Conservation (phyloP, 2,329 filamentous ascomycete genomes). For the Cordyceps cateniannulata region DNA sequence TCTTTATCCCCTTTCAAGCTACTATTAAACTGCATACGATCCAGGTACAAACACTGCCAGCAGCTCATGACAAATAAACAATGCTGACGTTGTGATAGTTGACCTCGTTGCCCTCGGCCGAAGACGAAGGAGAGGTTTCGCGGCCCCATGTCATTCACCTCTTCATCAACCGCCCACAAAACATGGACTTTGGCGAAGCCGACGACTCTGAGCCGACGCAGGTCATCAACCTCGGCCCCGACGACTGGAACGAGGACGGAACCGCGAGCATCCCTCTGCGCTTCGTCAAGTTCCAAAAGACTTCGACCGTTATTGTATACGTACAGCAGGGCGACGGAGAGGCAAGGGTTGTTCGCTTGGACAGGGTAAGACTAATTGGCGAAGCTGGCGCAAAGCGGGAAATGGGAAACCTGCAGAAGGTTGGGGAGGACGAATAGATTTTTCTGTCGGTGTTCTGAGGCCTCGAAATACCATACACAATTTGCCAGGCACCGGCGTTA, state of each 20-base stretch:
- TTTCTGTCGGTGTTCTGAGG: not conserved
- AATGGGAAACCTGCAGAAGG: constrained; percentile 92
- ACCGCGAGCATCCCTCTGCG: constrained; percentile 69
- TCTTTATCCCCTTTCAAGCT: constrained; percentile 84
- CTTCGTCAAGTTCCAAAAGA: constrained; percentile 97
- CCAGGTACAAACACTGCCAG: constrained; percentile 39
- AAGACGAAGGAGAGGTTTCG: constrained; percentile 68
- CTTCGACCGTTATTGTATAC: constrained; percentile 80
- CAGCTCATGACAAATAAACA: not conserved
- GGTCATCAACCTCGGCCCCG: constrained; percentile 62
- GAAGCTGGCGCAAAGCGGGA: constrained; percentile 88
- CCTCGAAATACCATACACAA: not conserved
- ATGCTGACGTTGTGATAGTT: constrained; percentile 44
- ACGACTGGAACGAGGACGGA: constrained; percentile 76
- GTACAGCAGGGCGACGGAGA: constrained; percentile 80
- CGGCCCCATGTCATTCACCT: constrained; percentile 78
- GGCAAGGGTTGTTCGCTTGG: constrained; percentile 77
- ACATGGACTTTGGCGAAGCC: constrained; percentile 91
- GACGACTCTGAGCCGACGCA: constrained; percentile 81
- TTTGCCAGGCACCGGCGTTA: constrained; percentile 5
- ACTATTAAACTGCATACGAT: constrained; percentile 83
- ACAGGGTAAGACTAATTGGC: constrained; percentile 73
- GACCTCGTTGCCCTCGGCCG: constrained; percentile 64
- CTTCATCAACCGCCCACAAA: constrained; percentile 82
- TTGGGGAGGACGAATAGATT: constrained; percentile 64